Evolutionary conservation across 805 yeast genomes (phyloP), one percentile per base, ranked within the genome.

Genomic region (Candida railenensis): DNA sequence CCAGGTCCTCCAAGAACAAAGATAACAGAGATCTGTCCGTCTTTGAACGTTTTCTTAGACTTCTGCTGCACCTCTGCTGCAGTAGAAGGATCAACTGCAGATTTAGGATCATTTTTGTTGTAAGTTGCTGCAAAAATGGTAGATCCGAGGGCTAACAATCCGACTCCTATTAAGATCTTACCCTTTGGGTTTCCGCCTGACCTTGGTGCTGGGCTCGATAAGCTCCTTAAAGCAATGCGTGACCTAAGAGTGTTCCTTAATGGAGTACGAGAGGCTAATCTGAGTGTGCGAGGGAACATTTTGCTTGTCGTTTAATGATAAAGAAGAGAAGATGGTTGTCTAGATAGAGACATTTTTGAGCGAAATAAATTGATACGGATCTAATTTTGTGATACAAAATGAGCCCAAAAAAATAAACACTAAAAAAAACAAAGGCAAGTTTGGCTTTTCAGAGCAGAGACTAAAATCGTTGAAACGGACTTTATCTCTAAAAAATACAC

Each of bases 1-100:
- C 98, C 98, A 3, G 98, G 98, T 3, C 98, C 98, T 38, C 99
- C 99, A 28, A 92, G 79, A 16, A 92, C 97, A 65, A 89, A 92
- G 22, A 91, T 77, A 3, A 92, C 96, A 22, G 87, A 81, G 22
- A 87, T 82, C 46, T 88, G 83, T 34, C 82, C 81, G 2, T 77
- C 76, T 8, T 77, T 68, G 61, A 87, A 87, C 15, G 39, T 43
- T 41, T 36, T 40, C 36, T 25, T 51, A 49, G 40, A 69, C 67
- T 46, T 65, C 16, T 57, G 60, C 14, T 12, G 12, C 14, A 9
- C 39, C 4, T 8, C 16, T n/a, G 32, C 42, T 16, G 42, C 42
- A 9, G 48, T 38, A 32, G 47, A 52, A 15, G 69, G 69, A 49
- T 81, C 85, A 37, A 77, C 49, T 3, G 76, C 70, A 46, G 74